Evolutionary conservation across 2,329 filamentous ascomycete species (phyloP).

Genomic region (Neonectria coccinea): DNA sequence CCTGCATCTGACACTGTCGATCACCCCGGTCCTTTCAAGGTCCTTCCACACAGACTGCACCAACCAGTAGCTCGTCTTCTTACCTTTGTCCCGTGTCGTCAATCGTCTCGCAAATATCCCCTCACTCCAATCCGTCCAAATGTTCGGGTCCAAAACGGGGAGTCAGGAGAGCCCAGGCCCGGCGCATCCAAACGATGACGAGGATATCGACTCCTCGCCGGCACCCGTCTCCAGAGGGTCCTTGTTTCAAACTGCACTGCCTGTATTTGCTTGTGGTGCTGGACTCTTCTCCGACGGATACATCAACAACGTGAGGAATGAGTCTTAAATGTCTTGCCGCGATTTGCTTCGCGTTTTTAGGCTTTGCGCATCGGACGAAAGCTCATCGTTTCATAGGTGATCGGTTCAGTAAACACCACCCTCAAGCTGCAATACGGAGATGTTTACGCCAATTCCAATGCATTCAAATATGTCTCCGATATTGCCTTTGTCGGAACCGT

Average conservation of each 20-base stretch:
- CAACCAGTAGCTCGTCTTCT: conserved; percentile 3
- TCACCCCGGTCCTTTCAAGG: background rate
- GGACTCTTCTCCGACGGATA: conserved; percentile 94
- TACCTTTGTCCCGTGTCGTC: background rate
- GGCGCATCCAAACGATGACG: conserved; percentile 13
- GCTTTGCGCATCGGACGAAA: background rate
- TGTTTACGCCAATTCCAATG: conserved; percentile 75
- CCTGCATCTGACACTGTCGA: conserved; percentile 21
- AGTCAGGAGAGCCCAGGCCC: conserved; percentile 29
- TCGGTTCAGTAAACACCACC: conserved; percentile 87
- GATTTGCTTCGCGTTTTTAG: background rate
- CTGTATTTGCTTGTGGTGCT: conserved; percentile 88
- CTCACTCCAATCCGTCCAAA: conserved; percentile 10
- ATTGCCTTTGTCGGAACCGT: conserved; percentile 92
- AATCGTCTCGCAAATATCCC: background rate
- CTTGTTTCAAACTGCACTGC: conserved; percentile 55
- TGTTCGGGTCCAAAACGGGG: conserved; percentile 38
- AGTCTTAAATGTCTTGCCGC: background rate
- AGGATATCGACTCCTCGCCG: conserved; percentile 17
- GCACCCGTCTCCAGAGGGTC: conserved; percentile 27
- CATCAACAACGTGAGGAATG: conserved; percentile 79
- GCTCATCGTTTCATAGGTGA: conserved; percentile 67
- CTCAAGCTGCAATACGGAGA: conserved; percentile 75
- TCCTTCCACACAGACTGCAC: background rate
- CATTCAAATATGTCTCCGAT: conserved; percentile 79